These are phyloP conservation scores for Citrus unshiu DNA, from an alignment of 345 rosid genomes.

Conservation along the genomic window DNA sequence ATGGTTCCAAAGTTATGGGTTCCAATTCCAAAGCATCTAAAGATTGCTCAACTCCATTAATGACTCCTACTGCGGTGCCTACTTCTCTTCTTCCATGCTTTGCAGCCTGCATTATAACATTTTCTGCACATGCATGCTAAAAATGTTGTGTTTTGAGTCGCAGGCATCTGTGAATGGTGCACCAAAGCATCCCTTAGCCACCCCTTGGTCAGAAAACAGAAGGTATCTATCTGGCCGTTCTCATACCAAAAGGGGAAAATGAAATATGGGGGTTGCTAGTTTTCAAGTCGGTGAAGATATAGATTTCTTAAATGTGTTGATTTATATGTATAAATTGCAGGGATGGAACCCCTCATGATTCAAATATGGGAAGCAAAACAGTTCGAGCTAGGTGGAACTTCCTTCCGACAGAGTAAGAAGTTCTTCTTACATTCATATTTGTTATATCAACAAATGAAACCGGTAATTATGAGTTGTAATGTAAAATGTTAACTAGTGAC, in stretches of 20 bases:
- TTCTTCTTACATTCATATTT: background rate
- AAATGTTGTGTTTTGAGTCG: conserved; percentile 10
- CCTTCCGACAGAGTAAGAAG: conserved; percentile 72
- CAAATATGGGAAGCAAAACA: conserved; percentile 48
- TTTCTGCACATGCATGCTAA: background rate
- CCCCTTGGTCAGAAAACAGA: conserved; percentile 53
- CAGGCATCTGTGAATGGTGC: conserved; percentile 41
- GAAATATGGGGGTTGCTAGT: background rate
- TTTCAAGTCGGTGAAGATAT: background rate
- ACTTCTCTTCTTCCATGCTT: conserved; percentile 6
- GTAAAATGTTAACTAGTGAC: background rate
- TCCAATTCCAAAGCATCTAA: conserved; percentile 40
- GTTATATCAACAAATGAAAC: background rate
- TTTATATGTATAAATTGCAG: conserved; percentile 33
- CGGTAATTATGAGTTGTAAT: background rate
- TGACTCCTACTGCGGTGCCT: conserved; percentile 55
- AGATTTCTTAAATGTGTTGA: background rate
- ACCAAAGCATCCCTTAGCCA: conserved; percentile 36
- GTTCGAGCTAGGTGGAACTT: conserved; percentile 57
- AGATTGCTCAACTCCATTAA: conserved; percentile 59
- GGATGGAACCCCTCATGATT: conserved; percentile 35
- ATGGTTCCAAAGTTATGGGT: conserved; percentile 39
- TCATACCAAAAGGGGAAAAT: background rate
- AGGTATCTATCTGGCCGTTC: conserved; percentile 35
- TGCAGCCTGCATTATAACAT: background rate